Evolutionary conservation across 2,329 filamentous ascomycete genomes (phyloP).

Genomic region (Thyridium curvatum): DNA sequence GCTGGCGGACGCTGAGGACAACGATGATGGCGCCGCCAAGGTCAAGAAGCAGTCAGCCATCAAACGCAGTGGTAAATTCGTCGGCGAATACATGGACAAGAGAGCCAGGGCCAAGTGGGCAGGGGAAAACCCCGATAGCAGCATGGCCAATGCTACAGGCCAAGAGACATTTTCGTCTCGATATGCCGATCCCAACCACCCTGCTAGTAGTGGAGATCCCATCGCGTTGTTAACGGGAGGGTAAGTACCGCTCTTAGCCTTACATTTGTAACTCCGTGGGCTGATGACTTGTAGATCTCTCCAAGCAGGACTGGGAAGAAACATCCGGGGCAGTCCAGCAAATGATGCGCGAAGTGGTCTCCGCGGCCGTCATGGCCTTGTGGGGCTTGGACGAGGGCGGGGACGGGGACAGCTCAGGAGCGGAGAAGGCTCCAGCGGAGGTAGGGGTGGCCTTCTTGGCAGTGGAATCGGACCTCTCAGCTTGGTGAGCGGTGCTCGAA

Average conservation of each 20-base stretch:
- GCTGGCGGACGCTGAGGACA: slow-evolving; percentile 8
- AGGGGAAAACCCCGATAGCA: slow-evolving; percentile 8
- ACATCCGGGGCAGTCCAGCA: too few species aligned
- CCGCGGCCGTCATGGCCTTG: too few species aligned
- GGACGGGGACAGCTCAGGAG: background rate
- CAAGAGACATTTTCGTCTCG: slow-evolving; percentile 16
- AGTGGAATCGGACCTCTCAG: slow-evolving; percentile 1
- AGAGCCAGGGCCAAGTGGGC: slow-evolving; percentile 13
- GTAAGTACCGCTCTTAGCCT: background rate
- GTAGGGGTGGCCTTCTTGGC: background rate
- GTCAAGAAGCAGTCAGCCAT: slow-evolving; percentile 11
- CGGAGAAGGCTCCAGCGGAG: background rate
- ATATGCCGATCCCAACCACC: slow-evolving; percentile 19
- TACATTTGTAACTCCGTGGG: too few species aligned
- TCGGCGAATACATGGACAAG: slow-evolving; percentile 13
- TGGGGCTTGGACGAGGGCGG: too few species aligned
- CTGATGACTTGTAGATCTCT: too few species aligned
- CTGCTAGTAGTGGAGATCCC: slow-evolving; percentile 15
- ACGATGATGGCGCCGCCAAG: too few species aligned
- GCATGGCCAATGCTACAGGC: slow-evolving; percentile 12
- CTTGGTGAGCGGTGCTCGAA: slow-evolving; percentile 6
- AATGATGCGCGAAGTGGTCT: too few species aligned
- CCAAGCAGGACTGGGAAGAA: too few species aligned
- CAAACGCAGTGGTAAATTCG: slow-evolving; percentile 12
- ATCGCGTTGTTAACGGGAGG: slow-evolving; percentile 17